These are phyloP conservation scores for Bjerkandera adusta DNA, from an alignment of 1,284 basidiomycete genomes.

Conservation along the genomic window DNA sequence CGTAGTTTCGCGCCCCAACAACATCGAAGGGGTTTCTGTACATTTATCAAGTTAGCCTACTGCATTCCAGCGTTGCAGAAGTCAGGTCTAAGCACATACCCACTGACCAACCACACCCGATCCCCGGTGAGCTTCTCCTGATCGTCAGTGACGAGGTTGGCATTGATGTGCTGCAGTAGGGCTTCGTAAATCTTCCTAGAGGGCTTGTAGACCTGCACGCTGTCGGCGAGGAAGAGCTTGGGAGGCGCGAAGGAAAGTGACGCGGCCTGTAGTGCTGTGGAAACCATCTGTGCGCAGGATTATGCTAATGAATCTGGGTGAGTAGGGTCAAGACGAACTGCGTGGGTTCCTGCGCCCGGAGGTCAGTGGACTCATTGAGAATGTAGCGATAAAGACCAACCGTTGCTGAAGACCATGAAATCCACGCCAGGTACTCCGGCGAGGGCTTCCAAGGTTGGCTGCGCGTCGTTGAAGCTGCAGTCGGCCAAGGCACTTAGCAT, in stretches of 20 bases:
- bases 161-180: constrained; percentile 22
- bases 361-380: no score
- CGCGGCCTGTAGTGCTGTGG: constrained; percentile 21
- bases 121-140: constrained; percentile 10
- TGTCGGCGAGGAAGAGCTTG: constrained; percentile 23
- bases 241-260: constrained; percentile 12
- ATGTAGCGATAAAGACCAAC: no score
- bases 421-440: constrained; percentile 16
- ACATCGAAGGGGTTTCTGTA: constrained; percentile 35
- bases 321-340: constrained; percentile 3
- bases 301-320: not conserved
- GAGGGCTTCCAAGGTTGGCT: constrained; percentile 21
- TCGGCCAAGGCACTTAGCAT: no score
- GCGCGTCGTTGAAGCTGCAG: constrained; percentile 27
- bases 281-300: constrained; percentile 24
- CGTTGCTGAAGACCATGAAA: constrained; percentile 31
- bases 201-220: constrained; percentile 28
- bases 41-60: not conserved
- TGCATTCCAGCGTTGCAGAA: not conserved
- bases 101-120: constrained; percentile 32
- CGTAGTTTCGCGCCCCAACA: constrained; percentile 28
- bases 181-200: constrained; percentile 25
- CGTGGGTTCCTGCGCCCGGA: no score
- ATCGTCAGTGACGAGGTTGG: constrained; percentile 8
- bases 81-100: constrained; percentile 21